A percentile compares a stretch with the other conserved stretches of the same genome.
phyloP scores from a whole-genome alignment of 768 basidiomycete genomes.

The Pleurotus sapidus region DNA sequence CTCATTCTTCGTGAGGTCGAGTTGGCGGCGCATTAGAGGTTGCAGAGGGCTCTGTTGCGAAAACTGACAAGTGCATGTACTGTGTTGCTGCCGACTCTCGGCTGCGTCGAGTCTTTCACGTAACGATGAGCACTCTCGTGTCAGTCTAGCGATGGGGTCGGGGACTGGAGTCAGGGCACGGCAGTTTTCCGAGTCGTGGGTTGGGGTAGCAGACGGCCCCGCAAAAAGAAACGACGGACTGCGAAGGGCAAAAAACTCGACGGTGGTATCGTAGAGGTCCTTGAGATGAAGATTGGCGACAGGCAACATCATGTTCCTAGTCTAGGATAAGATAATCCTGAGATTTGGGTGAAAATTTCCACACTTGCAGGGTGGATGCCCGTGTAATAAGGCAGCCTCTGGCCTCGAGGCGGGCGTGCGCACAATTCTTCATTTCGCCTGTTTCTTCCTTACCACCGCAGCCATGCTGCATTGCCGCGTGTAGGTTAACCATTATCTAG shows the following conservation, averaged over 20 bases:
- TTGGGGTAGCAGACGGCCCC: conserved; percentile 20
- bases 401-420: conserved; percentile 7
- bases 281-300: conserved; percentile 44
- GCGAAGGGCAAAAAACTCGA: conserved; percentile 56
- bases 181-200: conserved; percentile 21
- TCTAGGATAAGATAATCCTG: conserved; percentile 36
- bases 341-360: conserved; percentile 12
- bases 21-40: conserved; percentile 52
- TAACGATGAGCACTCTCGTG: conserved; percentile 42
- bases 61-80: conserved; percentile 35
- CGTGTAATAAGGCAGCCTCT: background rate
- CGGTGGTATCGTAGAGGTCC: conserved; percentile 48
- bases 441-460: conserved; percentile 6
- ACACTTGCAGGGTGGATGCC: no score
- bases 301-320: conserved; percentile 39
- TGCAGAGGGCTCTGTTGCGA: conserved; percentile 34
- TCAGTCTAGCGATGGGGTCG: conserved; percentile 36
- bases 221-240: conserved; percentile 30
- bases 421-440: conserved; percentile 4
- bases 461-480: background rate
- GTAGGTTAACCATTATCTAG: background rate
- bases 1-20: conserved; percentile 53
- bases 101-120: conserved; percentile 46
- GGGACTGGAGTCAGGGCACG: conserved; percentile 32
- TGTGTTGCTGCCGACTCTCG: conserved; percentile 19